Percentiles rank a stretch among this genome's conserved stretches.
Conservation (phyloP, 768 basidiomycete genomes). For the Amanita pseudoporphyria region DNA sequence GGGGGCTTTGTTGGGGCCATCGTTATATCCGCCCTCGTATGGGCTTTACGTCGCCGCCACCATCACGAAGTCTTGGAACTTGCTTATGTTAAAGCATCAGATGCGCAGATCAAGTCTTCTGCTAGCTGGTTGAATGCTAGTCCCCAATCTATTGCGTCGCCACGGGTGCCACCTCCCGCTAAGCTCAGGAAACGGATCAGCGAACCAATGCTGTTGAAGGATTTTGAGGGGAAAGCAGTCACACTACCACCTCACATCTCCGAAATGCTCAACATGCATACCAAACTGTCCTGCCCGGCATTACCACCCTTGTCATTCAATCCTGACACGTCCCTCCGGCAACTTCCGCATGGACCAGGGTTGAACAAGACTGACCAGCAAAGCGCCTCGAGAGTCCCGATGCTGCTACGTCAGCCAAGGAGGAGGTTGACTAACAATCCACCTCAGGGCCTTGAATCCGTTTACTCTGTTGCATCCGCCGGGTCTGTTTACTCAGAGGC, state of each 20-base stretch:
- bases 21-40: not conserved
- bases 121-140: not conserved
- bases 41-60: not conserved
- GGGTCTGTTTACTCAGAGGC: not conserved
- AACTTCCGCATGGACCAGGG: not conserved
- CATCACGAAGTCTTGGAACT: not conserved
- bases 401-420: slow-evolving; percentile 6
- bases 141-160: not conserved
- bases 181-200: not conserved
- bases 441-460: slow-evolving; percentile 18
- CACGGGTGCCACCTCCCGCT: not conserved
- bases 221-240: not conserved
- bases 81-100: not conserved
- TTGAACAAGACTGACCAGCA: not conserved
- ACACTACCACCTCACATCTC: not conserved
- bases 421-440: not conserved
- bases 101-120: not conserved
- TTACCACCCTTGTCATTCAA: not conserved
- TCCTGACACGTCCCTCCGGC: not conserved
- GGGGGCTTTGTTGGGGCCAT: not conserved
- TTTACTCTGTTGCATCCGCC: slow-evolving; percentile 28
- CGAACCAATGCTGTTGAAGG: not conserved
- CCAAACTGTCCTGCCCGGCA: not conserved
- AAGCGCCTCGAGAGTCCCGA: not conserved
- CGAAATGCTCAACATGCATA: not conserved